A percentile compares a stretch with the other conserved stretches of the same genome.
Evolutionary conservation across 257 asterid genomes (phyloP).

Genomic region (Petunia axillaris): DNA sequence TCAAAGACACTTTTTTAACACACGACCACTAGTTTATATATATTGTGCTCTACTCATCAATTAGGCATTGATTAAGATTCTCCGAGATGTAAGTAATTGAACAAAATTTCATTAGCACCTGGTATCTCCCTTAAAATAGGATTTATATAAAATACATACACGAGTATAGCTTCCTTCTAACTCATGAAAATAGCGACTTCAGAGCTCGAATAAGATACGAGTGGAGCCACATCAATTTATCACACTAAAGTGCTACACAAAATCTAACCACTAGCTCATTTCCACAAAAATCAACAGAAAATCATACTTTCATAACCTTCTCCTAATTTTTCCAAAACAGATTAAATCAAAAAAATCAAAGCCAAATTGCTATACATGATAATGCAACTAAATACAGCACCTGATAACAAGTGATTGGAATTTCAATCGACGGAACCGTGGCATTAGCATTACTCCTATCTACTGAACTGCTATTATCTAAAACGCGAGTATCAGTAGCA

Average conservation of each 20-base stretch:
- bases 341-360: background rate
- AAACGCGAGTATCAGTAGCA: conserved; percentile 38
- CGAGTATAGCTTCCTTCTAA: conserved; percentile 4
- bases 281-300: background rate
- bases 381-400: conserved; percentile 35
- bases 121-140: conserved; percentile 10
- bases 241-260: background rate
- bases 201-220: background rate
- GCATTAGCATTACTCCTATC: conserved; percentile 24
- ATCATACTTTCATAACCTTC: background rate
- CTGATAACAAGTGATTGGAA: conserved; percentile 97
- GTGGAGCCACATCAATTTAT: background rate
- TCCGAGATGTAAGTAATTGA: background rate
- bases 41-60: background rate
- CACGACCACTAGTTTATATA: background rate
- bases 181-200: background rate
- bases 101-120: background rate
- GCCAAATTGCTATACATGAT: background rate
- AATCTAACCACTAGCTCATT: background rate
- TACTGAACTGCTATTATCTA: conserved; percentile 24
- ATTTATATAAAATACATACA: background rate
- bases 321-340: background rate
- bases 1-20: background rate
- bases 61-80: conserved; percentile 1
- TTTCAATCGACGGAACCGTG: conserved; percentile 50